Conservation (phyloP, 1,139 yeast genomes). For the Schizosaccharomyces versatilis region DNA sequence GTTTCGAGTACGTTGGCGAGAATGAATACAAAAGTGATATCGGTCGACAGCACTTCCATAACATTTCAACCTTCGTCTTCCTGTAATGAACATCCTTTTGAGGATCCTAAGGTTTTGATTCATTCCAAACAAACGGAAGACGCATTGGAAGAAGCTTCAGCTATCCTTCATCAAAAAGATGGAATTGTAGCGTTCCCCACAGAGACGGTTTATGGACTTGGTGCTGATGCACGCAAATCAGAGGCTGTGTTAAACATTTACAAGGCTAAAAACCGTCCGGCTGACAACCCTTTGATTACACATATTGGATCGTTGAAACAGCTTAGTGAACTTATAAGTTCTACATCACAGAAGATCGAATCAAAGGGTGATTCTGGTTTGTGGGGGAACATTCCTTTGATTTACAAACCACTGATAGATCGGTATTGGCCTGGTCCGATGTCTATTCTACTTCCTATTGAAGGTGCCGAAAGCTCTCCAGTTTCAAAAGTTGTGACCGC, state of each 20-base stretch:
- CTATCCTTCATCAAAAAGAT: not conserved
- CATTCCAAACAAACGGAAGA: constrained; percentile 1
- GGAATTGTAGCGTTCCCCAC: constrained; percentile 78
- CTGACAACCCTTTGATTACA: constrained; percentile 81
- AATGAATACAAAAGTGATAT: not conserved
- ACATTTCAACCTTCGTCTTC: not conserved
- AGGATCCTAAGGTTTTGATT: constrained; percentile 4
- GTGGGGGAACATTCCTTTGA: constrained; percentile 28
- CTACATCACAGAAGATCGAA: not conserved
- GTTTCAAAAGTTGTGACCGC: constrained; percentile 64
- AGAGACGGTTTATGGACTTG: constrained; percentile 89
- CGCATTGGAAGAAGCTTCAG: constrained; percentile 5
- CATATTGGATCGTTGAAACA: constrained; percentile 67
- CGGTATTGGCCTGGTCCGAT: constrained; percentile 92
- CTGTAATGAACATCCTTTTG: constrained; percentile 5
- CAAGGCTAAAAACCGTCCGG: constrained; percentile 73
- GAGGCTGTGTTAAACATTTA: constrained; percentile 57
- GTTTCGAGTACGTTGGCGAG: not conserved
- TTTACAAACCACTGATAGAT: constrained; percentile 39
- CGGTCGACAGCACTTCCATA: not conserved
- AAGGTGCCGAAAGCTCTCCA: constrained; percentile 5
- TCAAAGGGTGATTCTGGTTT: not conserved
- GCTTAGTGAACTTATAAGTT: constrained; percentile 33
- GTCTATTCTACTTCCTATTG: constrained; percentile 51
- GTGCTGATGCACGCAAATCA: constrained; percentile 63